These are phyloP conservation scores for Nannizziopsis arthrosporioides DNA, from an alignment of 2,329 filamentous ascomycete genomes.

Conservation along the genomic window DNA sequence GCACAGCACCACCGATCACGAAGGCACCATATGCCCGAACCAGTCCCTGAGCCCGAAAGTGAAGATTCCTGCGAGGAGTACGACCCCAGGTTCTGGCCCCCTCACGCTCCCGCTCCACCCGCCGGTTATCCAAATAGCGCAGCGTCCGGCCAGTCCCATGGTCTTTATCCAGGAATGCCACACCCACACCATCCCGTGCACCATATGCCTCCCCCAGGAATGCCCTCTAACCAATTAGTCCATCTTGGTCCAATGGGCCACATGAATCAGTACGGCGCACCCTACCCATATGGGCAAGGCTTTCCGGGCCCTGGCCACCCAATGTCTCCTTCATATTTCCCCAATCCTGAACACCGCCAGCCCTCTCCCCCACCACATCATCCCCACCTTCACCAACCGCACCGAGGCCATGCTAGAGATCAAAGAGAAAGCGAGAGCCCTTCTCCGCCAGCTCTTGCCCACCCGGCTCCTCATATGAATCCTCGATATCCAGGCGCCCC, in stretches of 20 bases:
- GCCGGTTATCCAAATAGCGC: slow-evolving; percentile 30
- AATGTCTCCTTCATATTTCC: slow-evolving; percentile 13
- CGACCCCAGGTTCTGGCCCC: slow-evolving; percentile 27
- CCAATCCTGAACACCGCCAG: slow-evolving; percentile 11
- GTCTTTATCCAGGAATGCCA: slow-evolving; percentile 18
- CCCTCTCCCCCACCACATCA: slow-evolving; percentile 9
- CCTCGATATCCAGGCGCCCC: slow-evolving; percentile 9
- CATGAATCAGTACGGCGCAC: slow-evolving; percentile 9
- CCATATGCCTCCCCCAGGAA: slow-evolving; percentile 20
- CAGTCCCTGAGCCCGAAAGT: slow-evolving; percentile 44
- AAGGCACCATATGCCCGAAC: slow-evolving; percentile 30
- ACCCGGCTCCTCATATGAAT: slow-evolving; percentile 19
- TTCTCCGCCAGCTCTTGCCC: slow-evolving; percentile 23
- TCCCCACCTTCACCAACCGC: slow-evolving; percentile 9
- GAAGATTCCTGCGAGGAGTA: slow-evolving; percentile 54
- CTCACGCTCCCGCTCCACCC: slow-evolving; percentile 21
- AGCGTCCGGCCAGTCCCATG: slow-evolving; percentile 32
- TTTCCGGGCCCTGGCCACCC: slow-evolving; percentile 11
- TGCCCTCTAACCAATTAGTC: slow-evolving; percentile 17
- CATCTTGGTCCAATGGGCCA: slow-evolving; percentile 13
- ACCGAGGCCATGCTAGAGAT: slow-evolving; percentile 10
- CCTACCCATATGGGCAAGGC: slow-evolving; percentile 12
- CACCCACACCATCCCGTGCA: slow-evolving; percentile 12
- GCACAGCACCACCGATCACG: slow-evolving; percentile 29
- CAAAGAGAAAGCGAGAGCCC: slow-evolving; percentile 23